A percentile compares a stretch with the other conserved stretches of the same genome.
Evolutionary conservation across 352 stramenopile genomes (phyloP).

Genomic region (Blastocystis sp.): DNA sequence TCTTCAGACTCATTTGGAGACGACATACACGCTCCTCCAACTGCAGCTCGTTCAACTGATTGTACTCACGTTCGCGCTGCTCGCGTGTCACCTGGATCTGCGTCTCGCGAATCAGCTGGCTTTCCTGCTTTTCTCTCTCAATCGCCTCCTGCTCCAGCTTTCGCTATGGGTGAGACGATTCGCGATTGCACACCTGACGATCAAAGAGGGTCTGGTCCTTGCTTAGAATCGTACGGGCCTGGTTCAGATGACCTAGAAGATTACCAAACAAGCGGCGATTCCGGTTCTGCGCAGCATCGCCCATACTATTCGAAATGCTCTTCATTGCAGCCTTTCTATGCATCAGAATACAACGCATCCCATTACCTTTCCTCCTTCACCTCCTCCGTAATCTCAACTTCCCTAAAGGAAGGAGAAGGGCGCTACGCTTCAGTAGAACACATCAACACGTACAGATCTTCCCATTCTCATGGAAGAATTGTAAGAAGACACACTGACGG

Average conservation of each 20-base stretch:
- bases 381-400: slow-evolving; percentile 50
- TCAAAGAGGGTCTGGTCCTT: slow-evolving; percentile 57
- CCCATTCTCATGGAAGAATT: background rate
- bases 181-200: background rate
- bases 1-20: slow-evolving; percentile 27
- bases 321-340: slow-evolving; percentile 51
- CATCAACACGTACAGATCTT: background rate
- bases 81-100: slow-evolving; percentile 42
- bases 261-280: slow-evolving; percentile 59
- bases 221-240: slow-evolving; percentile 25
- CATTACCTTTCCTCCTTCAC: slow-evolving; percentile 39
- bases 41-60: slow-evolving; percentile 55
- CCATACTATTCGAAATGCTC: slow-evolving; percentile 22
- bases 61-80: slow-evolving; percentile 33
- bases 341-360: background rate
- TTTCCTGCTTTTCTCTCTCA: slow-evolving; percentile 40
- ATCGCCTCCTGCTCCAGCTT: slow-evolving; percentile 63
- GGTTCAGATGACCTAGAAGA: slow-evolving; percentile 52
- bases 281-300: slow-evolving; percentile 18
- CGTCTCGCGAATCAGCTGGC: slow-evolving; percentile 47
- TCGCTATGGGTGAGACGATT: slow-evolving; percentile 6
- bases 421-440: background rate
- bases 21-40: slow-evolving; percentile 24
- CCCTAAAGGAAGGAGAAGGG: background rate
- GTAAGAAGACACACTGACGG: slow-evolving; percentile 9